phyloP scores from a whole-genome alignment of 179 eudicot genomes.

The Silene vulgaris region DNA sequence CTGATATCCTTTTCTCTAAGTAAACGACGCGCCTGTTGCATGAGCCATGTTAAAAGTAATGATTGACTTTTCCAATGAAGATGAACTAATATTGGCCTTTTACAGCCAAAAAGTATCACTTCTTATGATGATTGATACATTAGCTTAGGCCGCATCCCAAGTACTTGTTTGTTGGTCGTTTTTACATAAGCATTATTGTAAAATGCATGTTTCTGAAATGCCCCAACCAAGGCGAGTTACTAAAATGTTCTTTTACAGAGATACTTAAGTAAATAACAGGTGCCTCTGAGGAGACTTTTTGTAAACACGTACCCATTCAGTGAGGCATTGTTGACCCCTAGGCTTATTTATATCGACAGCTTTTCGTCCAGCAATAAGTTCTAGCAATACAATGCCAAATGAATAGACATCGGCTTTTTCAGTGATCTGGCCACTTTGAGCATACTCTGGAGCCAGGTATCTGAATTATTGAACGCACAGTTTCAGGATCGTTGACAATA shows the following conservation, averaged over 20 bases:
- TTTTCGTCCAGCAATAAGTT: slow-evolving; percentile 74
- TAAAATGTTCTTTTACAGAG: no score
- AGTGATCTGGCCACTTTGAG: slow-evolving; percentile 77
- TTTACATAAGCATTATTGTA: no score
- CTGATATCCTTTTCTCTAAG: slow-evolving; percentile 44
- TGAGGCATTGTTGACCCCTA: slow-evolving; percentile 76
- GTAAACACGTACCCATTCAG: slow-evolving; percentile 59
- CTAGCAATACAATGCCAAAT: slow-evolving; percentile 70
- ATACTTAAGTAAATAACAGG: no score
- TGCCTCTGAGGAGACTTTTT: neutral
- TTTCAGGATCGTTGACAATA: neutral
- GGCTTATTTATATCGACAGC: slow-evolving; percentile 72
- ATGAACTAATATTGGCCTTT: no score
- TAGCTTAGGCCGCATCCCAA: no score
- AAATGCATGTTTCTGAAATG: neutral
- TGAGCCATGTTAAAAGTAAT: neutral
- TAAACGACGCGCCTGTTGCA: slow-evolving; percentile 66
- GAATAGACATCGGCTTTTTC: slow-evolving; percentile 87
- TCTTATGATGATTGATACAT: no score
- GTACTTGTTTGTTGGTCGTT: no score
- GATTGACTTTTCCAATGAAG: slow-evolving; percentile 6
- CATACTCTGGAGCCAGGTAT: slow-evolving; percentile 88
- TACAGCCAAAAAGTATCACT: no score
- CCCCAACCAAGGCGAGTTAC: neutral
- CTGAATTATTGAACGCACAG: slow-evolving; percentile 24